phyloP scores from a whole-genome alignment of 768 basidiomycete genomes.

The Pleurotus ostreatus region DNA sequence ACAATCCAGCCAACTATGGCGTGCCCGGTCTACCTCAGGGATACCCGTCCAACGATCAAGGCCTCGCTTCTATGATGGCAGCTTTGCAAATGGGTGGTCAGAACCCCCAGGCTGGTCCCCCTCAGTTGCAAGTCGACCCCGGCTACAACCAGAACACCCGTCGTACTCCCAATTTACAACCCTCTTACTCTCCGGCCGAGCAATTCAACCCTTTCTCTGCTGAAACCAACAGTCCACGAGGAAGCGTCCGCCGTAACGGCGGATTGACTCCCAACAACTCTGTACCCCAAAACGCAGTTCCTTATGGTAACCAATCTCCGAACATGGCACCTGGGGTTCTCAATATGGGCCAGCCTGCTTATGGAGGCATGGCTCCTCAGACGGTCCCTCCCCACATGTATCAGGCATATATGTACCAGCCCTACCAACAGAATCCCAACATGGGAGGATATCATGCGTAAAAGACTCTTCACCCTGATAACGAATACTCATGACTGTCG shows the following conservation, averaged over 20 bases:
- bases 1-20: slow-evolving; percentile 50
- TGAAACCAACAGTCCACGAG: slow-evolving; percentile 44
- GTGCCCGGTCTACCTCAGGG: slow-evolving; percentile 76
- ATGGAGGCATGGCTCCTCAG: slow-evolving; percentile 55
- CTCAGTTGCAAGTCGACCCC: slow-evolving; percentile 70
- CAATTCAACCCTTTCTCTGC: slow-evolving; percentile 49
- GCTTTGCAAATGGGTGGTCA: slow-evolving; percentile 88
- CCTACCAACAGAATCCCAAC: slow-evolving; percentile 76
- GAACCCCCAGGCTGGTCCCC: slow-evolving; percentile 76
- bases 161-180: slow-evolving; percentile 28
- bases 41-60: slow-evolving; percentile 80
- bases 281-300: slow-evolving; percentile 27
- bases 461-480: slow-evolving; percentile 21
- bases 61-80: slow-evolving; percentile 90
- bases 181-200: slow-evolving; percentile 39
- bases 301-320: slow-evolving; percentile 60
- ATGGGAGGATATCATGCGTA: slow-evolving; percentile 75
- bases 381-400: slow-evolving; percentile 66
- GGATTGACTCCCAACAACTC: slow-evolving; percentile 46
- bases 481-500: slow-evolving; percentile 43
- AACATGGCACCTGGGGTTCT: slow-evolving; percentile 56
- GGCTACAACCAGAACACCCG: slow-evolving; percentile 41
- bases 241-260: slow-evolving; percentile 41
- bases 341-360: slow-evolving; percentile 64
- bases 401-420: slow-evolving; percentile 80